Evolutionary conservation across 139 green algal genomes (phyloP).

Genomic region (Chlorella vulgaris): DNA sequence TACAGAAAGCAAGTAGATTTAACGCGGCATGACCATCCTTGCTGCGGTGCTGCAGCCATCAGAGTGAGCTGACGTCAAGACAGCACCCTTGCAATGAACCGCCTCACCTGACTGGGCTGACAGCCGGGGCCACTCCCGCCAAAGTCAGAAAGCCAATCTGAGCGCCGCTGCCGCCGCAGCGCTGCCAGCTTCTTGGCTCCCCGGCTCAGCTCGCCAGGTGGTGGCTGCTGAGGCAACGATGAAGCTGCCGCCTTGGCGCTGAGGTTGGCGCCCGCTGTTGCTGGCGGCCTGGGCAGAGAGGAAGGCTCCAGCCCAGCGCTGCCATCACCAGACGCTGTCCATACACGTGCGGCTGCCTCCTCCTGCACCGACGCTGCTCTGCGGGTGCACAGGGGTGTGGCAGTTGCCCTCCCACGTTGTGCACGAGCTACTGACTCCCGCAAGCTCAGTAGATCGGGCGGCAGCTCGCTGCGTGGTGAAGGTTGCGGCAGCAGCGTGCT

Average conservation of each 20-base stretch:
- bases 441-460: conserved; percentile 16
- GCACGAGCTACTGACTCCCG: conserved; percentile 2
- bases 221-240: background rate
- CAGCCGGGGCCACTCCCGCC: background rate
- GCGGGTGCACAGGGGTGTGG: background rate
- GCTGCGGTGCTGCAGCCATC: too few species aligned
- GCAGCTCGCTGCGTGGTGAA: background rate
- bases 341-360: too few species aligned
- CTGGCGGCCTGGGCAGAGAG: too few species aligned
- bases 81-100: too few species aligned
- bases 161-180: background rate
- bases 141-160: conserved; percentile 22
- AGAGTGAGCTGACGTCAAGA: too few species aligned
- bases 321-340: too few species aligned
- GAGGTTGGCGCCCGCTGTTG: too few species aligned
- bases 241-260: background rate
- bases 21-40: too few species aligned
- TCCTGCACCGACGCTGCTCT: background rate
- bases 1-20: too few species aligned
- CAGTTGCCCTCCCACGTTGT: background rate
- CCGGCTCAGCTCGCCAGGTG: background rate
- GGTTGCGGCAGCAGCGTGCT: background rate
- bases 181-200: background rate
- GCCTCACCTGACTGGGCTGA: background rate
- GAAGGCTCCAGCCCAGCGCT: too few species aligned